phyloP scores from a whole-genome alignment of 805 yeast species.

The Zygosaccharomyces lentus region DNA sequence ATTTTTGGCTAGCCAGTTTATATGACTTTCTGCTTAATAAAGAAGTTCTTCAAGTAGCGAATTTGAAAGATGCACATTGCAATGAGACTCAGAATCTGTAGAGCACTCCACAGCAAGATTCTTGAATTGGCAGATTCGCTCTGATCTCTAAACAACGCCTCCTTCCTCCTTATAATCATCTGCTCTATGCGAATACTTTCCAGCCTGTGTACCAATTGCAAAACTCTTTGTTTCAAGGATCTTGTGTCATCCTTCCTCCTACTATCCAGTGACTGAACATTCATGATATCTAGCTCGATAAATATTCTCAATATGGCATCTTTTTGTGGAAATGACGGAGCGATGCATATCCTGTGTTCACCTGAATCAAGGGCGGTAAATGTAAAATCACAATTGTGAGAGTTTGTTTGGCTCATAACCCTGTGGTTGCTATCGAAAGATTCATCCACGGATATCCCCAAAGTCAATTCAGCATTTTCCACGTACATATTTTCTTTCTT shows the following conservation, averaged over 20 bases:
- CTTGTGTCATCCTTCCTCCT: conserved; percentile 52
- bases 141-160: conserved; percentile 69
- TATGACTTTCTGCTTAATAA: conserved; percentile 81
- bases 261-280: conserved; percentile 59
- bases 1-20: conserved; percentile 28
- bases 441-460: conserved; percentile 52
- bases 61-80: conserved; percentile 74
- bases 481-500: conserved; percentile 46
- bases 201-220: conserved; percentile 53
- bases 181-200: conserved; percentile 63
- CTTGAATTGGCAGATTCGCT: conserved; percentile 71
- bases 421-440: conserved; percentile 79
- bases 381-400: conserved; percentile 62
- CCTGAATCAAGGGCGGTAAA: conserved; percentile 82
- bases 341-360: conserved; percentile 79
- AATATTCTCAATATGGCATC: conserved; percentile 59
- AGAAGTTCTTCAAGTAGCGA: conserved; percentile 71
- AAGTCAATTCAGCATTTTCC: conserved; percentile 51
- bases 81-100: conserved; percentile 64
- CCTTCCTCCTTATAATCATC: conserved; percentile 57
- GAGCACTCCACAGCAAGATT: conserved; percentile 67
- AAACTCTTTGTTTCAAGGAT: conserved; percentile 51
- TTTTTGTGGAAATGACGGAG: conserved; percentile 42
- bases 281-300: conserved; percentile 69
- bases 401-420: conserved; percentile 63